phyloP scores from a whole-genome alignment of 2,329 filamentous ascomycete genomes.

The Aphanocladium album region DNA sequence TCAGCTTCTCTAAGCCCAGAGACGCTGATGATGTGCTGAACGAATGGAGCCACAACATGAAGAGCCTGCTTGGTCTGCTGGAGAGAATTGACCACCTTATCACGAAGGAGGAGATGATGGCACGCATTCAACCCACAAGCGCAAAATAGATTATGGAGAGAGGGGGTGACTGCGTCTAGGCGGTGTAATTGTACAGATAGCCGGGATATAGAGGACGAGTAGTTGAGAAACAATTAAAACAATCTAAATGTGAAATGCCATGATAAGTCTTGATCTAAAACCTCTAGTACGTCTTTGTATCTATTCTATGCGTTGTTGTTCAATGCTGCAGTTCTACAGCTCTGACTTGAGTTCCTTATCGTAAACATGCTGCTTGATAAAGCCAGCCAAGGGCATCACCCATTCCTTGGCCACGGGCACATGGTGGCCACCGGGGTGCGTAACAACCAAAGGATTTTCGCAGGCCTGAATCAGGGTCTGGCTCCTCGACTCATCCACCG shows the following conservation, averaged over 20 bases:
- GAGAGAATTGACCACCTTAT: constrained; percentile 97
- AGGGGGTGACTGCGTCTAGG: not conserved
- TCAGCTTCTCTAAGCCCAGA: constrained; percentile 90
- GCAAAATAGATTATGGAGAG: constrained; percentile 26
- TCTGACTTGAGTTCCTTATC: constrained; percentile 23
- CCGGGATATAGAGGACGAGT: not conserved
- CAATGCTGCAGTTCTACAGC: constrained; percentile 12
- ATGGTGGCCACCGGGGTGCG: constrained; percentile 87
- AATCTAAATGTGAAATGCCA: not conserved
- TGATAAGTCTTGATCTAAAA: not conserved
- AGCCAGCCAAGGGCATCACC: constrained; percentile 68
- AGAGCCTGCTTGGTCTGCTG: constrained; percentile 76
- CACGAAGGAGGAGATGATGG: constrained; percentile 99
- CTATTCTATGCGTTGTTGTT: not conserved
- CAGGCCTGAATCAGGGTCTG: constrained; percentile 62
- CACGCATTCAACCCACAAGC: constrained; percentile 71
- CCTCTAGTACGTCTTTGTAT: constrained; percentile 14
- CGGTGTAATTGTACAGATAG: constrained; percentile 12
- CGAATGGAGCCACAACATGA: constrained; percentile 98
- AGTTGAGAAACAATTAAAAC: not conserved
- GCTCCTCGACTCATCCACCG: constrained; percentile 75
- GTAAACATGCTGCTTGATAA: constrained; percentile 48
- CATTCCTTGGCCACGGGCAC: constrained; percentile 79
- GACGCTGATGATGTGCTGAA: constrained; percentile 96
- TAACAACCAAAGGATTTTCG: constrained; percentile 47